Evolutionary conservation across 148 eudicot species (phyloP).

Genomic region (Nyssa sinensis): DNA sequence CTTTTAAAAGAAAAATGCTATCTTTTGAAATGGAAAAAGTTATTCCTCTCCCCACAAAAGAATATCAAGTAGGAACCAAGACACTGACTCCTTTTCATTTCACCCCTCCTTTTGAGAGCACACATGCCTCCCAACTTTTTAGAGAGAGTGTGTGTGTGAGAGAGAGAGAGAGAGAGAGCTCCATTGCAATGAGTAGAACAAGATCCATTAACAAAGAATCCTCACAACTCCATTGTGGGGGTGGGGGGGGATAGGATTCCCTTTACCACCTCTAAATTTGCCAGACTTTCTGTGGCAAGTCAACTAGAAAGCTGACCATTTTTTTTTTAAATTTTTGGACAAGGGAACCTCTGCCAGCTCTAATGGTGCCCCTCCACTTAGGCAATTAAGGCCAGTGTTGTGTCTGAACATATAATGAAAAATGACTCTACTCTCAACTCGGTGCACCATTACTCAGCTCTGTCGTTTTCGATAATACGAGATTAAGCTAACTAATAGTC

Average conservation of each 20-base stretch:
- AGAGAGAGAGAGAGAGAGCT: constrained; percentile 6
- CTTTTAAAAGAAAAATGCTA: constrained; percentile 41
- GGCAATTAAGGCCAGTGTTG: constrained; percentile 5
- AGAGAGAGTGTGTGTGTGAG: neutral
- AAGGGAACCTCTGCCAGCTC: neutral
- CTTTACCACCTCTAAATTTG: constrained; percentile 38
- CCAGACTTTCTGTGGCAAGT: constrained; percentile 34
- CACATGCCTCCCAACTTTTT: constrained; percentile 20
- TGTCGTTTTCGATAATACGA: neutral
- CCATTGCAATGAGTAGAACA: constrained; percentile 11
- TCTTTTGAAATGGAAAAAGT: constrained; percentile 30
- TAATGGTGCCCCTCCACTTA: constrained; percentile 14
- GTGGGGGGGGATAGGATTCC: constrained; percentile 42
- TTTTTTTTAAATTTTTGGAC: neutral
- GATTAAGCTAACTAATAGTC: neutral
- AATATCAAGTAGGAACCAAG: constrained; percentile 55
- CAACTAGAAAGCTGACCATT: constrained; percentile 31
- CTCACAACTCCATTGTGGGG: constrained; percentile 15
- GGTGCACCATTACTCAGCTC: no score
- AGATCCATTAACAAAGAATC: constrained; percentile 21
- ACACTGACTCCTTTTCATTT: constrained; percentile 29
- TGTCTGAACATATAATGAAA: neutral
- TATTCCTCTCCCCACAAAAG: constrained; percentile 39
- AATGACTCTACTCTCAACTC: neutral
- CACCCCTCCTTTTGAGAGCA: constrained; percentile 28